Conservation (phyloP, 331 rosid genomes). For the Pyracantha coccinea region DNA sequence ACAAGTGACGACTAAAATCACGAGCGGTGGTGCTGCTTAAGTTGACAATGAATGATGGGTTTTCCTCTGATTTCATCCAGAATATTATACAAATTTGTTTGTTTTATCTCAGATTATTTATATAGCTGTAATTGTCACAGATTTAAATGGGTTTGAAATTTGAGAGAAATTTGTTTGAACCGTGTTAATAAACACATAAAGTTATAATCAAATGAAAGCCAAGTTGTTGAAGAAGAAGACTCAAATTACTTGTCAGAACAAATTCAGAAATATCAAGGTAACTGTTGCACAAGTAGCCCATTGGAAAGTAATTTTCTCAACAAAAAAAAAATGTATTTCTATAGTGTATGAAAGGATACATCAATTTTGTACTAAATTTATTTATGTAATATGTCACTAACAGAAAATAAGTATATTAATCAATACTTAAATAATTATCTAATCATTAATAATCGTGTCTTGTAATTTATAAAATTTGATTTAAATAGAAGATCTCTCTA, state of each 20-base stretch:
- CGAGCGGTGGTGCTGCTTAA: background rate
- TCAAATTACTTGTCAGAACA: conserved; percentile 16
- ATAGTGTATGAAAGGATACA: too few species aligned
- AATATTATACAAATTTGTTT: background rate
- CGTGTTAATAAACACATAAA: conserved; percentile 16
- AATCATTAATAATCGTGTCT: too few species aligned
- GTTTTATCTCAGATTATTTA: background rate
- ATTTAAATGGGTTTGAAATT: conserved; percentile 33
- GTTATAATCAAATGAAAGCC: conserved; percentile 8
- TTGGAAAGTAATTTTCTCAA: too few species aligned
- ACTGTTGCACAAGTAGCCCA: background rate
- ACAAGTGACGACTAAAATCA: conserved; percentile 8
- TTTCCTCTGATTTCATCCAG: background rate
- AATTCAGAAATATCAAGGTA: conserved; percentile 5
- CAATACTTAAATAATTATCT: too few species aligned
- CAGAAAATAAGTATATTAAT: too few species aligned
- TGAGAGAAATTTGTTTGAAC: conserved; percentile 33
- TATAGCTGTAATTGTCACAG: conserved; percentile 18
- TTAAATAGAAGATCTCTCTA: too few species aligned
- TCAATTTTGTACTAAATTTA: too few species aligned
- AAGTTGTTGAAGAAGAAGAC: conserved; percentile 12
- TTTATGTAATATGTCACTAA: too few species aligned
- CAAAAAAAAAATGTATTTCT: too few species aligned
- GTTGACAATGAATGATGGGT: conserved; percentile 15
- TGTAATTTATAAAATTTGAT: too few species aligned